A percentile compares a stretch with the other conserved stretches of the same genome.
These are phyloP conservation scores for Somion occarium DNA, from an alignment of 1,284 basidiomycete genomes.

Conservation along the genomic window DNA sequence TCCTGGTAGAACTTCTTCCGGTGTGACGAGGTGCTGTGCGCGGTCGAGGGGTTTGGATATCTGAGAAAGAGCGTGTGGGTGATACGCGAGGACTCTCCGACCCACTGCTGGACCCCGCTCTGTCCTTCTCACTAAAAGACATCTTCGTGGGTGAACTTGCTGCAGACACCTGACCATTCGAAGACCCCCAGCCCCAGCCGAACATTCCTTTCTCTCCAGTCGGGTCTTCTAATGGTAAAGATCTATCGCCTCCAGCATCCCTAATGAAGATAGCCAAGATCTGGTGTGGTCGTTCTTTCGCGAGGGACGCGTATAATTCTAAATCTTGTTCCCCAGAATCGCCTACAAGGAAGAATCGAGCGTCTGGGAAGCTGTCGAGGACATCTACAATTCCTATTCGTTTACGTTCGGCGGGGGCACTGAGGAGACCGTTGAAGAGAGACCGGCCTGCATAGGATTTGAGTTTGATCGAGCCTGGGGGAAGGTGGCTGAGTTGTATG, in stretches of 20 bases:
- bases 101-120: not conserved
- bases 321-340: slow-evolving; percentile 89
- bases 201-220: slow-evolving; percentile 37
- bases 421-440: slow-evolving; percentile 71
- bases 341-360: slow-evolving; percentile 79
- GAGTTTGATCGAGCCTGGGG: slow-evolving; percentile 68
- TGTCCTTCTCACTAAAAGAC: too few species aligned
- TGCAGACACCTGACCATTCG: not conserved
- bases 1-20: not conserved
- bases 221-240: slow-evolving; percentile 45
- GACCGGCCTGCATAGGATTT: slow-evolving; percentile 81
- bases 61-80: not conserved
- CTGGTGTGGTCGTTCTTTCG: slow-evolving; percentile 60
- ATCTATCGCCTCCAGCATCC: slow-evolving; percentile 43
- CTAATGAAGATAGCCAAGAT: slow-evolving; percentile 75
- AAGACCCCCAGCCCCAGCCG: not conserved
- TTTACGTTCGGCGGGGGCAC: slow-evolving; percentile 76
- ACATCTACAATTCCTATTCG: slow-evolving; percentile 73
- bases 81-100: not conserved
- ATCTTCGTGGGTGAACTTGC: not conserved
- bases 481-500: slow-evolving; percentile 63
- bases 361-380: slow-evolving; percentile 70
- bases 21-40: not conserved
- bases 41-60: not conserved
- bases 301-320: slow-evolving; percentile 75